Base-by-base conservation (phyloP, 164 flowering plant species). In the Pachysandra terminalis region DNA sequence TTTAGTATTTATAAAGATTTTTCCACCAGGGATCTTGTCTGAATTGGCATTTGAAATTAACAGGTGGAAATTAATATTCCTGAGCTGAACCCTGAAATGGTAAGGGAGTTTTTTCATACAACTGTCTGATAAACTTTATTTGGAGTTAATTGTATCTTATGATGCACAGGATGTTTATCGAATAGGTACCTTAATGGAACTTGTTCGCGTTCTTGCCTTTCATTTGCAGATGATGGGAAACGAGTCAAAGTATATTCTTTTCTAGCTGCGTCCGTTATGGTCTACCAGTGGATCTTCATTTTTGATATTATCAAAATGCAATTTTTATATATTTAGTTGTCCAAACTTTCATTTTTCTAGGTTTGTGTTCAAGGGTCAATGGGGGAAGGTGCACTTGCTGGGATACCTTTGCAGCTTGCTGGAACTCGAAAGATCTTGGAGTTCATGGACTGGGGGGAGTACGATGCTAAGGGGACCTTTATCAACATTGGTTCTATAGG, bases 331-430 rank as follows among this genome's bases (percentile, higher is more conserved):
- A 52, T 45, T 45, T 9, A 23, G 28, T 41, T 24, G 12, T n/a
- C 51, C 4, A 12, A 21, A 60, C 37, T 70, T 15, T 41, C 63
- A 68, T 40, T 24, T 61, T 64, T 40, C 61, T 40, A 94, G 98
- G 98, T 94, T 55, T 91, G 97, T 71, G 97, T 94, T 60, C 98
- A 94, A 87, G 97, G 98, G 60, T 91, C 97, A 15, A 94, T 94
- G 98, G 98, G 98, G 49, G 90, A 85, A 79, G 97, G 96, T 59
- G 90, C 96, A 54, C 87, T 88, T 68, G 84, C 92, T 65, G 98
- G 98, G 69, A 94, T 91, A 93, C 97, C 98, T 21, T 68, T 94
- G 79, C 98, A 94, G 79, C 90, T 94, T 53, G 96, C 98, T 70
- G 98, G 98, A 68, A 85, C 76, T 71, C 78, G 96, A 56, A 83